These are phyloP conservation scores for Neurospora discreta DNA, from an alignment of 495 filamentous ascomycete genomes.

Conservation along the genomic window DNA sequence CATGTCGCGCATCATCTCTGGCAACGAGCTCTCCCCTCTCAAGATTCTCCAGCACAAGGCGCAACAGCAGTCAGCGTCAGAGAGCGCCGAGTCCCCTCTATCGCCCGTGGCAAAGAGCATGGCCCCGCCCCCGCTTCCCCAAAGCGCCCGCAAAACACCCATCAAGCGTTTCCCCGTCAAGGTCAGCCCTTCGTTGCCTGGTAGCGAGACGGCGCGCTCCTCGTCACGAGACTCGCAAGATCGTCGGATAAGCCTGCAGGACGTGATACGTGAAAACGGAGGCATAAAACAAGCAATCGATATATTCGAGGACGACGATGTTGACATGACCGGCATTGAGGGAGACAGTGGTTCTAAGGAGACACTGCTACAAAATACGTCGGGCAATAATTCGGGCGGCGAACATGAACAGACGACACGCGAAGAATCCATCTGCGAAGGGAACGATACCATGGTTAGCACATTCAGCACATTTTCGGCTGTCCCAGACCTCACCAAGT, in stretches of 20 bases:
- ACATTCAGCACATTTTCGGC: slow-evolving; percentile 81
- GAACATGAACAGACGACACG: slow-evolving; percentile 2
- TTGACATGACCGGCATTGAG: slow-evolving; percentile 14
- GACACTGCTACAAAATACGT: neutral
- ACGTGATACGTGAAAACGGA: slow-evolving; percentile 30
- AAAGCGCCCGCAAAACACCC: slow-evolving; percentile 39
- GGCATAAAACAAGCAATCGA: slow-evolving; percentile 33
- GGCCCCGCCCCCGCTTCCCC: slow-evolving; percentile 17
- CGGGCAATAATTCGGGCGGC: slow-evolving; percentile 2
- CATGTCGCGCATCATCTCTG: slow-evolving; percentile 36
- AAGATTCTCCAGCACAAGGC: slow-evolving; percentile 32
- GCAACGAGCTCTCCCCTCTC: slow-evolving; percentile 37
- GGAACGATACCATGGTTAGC: slow-evolving; percentile 54
- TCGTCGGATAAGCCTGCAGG: slow-evolving; percentile 29
- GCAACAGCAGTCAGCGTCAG: slow-evolving; percentile 8
- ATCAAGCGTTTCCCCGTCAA: slow-evolving; percentile 45
- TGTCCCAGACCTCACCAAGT: slow-evolving; percentile 78
- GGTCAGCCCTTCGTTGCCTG: slow-evolving; percentile 23
- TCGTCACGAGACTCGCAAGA: slow-evolving; percentile 21
- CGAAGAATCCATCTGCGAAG: slow-evolving; percentile 32
- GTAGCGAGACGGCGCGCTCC: slow-evolving; percentile 11
- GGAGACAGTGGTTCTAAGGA: slow-evolving; percentile 4
- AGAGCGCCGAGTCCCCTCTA: neutral
- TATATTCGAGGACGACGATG: slow-evolving; percentile 42
- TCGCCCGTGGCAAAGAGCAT: slow-evolving; percentile 8